Base-by-base conservation (phyloP, 257 asterid species). In the Gentiana dahurica region DNA sequence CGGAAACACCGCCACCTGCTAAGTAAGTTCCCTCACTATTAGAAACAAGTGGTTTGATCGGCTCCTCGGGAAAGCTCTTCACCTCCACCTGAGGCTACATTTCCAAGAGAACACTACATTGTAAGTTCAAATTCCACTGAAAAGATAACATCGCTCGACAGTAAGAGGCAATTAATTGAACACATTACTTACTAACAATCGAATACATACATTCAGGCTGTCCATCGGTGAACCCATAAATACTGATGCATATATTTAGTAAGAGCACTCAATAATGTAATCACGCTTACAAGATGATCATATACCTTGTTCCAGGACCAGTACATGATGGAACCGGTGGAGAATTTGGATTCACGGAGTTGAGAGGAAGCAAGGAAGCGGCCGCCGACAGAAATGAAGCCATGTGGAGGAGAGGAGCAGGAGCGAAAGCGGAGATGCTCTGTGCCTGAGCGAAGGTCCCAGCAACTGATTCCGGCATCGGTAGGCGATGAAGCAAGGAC, bases 231-330 rank as follows among this genome's bases (percentile, higher is more conserved):
- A 24, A 24, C 24, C 24, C 24, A 24, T 24, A 24, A 24, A 24
- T 24, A 24, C 24, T 24, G 24, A 24, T 24, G 24, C 24, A 24
- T 24, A 1, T 0, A 24, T 24, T 24, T 24, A 24, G 0, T 24
- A 24, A 24, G 24, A 4, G 2, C 1, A n/a, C 2, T n/a, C 4
- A 15, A 4, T 43, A 24, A 60, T 6, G 39, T 37, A 45, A 33
- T 7, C 34, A 4, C 33, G 24, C 24, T 24, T 24, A 24, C 0
- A 10, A n/a, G 45, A 0, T 0, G 1, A 12, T 43, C 0, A 0
- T 34, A 52, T 63, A 91, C 95, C 94, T 85, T 85, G 71, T 79
- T 83, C 95, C 98, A 88, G 43, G 81, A 78, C 98, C 97, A 91
- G 72, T 85, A 85, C 35, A 81, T 66, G 50, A 87, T 62, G 55